Evolutionary conservation across 768 basidiomycete genomes (phyloP), one percentile per base, ranked within the genome.

Genomic region (Psilocybe azurescens): DNA sequence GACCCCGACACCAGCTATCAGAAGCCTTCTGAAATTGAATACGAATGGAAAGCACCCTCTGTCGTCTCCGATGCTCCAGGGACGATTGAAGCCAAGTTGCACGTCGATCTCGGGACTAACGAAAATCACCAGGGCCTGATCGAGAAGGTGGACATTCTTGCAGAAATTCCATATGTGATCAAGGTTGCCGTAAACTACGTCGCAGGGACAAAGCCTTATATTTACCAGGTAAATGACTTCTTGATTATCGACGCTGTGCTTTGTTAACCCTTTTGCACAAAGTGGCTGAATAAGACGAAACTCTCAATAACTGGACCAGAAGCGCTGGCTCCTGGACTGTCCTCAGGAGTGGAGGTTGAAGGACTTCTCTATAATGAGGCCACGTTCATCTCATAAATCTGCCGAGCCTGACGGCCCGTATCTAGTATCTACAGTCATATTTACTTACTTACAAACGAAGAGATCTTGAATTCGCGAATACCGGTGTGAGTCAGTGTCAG

Each of bases 161-260:
- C 92, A 5, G 96, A 99, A 79, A 93, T 97, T 65, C 97, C 97
- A 10, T 89, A 90, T 62, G 88, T 97, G 58, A 78, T 99, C 73
- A 94, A 95, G 80, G 87, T 95, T 75, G 90, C 95, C 63, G 89
- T 99, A 66, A 94, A 90, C 70, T 97, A 97, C 69, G 95, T 95
- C 39, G 88, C 95, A 41, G 92, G 94, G 44, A 94, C 93, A 20
- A 95, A 96, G 74, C 97, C 95, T 0, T 96, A 89, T 74, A 91
- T 97, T 73, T 97, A 97, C 75, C 94, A 96, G 86, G 95, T 91
- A 56, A 32, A 33, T 13, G 29, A 57, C 18, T 36, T 24, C 53
- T 28, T 32, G 18, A 29, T 44, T 53, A 49, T 33, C 33, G 48
- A 20, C 6, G 13, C 47, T 8, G 14, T 47, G 14, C 10, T 44